These are phyloP conservation scores for Apium graveolens DNA, from an alignment of 129 eudicot genomes.

Conservation along the genomic window DNA sequence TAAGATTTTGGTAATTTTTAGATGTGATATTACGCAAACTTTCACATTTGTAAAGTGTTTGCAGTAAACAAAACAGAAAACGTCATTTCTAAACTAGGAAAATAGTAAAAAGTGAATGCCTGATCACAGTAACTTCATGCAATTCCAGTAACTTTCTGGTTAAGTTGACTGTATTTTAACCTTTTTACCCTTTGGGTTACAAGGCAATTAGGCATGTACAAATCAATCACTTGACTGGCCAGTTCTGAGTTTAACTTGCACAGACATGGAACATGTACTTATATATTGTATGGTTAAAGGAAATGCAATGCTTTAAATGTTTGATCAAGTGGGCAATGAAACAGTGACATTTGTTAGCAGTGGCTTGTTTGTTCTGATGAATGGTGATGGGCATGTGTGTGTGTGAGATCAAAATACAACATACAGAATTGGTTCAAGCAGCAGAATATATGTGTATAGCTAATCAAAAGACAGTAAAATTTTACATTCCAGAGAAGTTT, in stretches of 20 bases:
- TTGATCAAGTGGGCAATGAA: slow-evolving; percentile 4
- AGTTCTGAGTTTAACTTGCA: slow-evolving; percentile 8
- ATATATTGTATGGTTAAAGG: not conserved
- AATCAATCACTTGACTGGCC: slow-evolving; percentile 2
- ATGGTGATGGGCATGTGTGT: not conserved
- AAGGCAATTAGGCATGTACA: not conserved
- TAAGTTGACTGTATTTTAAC: not conserved
- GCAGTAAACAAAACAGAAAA: not conserved
- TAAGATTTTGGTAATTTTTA: not conserved
- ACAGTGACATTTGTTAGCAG: not conserved
- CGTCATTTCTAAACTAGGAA: not conserved
- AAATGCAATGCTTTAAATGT: slow-evolving; percentile 16
- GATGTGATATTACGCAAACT: slow-evolving; percentile 3
- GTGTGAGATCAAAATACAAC: not conserved
- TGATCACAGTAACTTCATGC: not conserved
- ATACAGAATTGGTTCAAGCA: not conserved
- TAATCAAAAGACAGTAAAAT: not conserved
- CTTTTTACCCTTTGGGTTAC: not conserved
- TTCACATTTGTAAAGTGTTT: not conserved
- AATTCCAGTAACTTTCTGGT: not conserved
- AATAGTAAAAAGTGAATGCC: not conserved
- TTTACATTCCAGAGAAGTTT: not conserved
- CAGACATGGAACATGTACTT: slow-evolving; percentile 5
- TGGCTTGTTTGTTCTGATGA: not conserved
- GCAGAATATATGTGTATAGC: not conserved